Evolutionary conservation across 2,329 filamentous ascomycete genomes (phyloP).

Genomic region (Blastomyces parvus): DNA sequence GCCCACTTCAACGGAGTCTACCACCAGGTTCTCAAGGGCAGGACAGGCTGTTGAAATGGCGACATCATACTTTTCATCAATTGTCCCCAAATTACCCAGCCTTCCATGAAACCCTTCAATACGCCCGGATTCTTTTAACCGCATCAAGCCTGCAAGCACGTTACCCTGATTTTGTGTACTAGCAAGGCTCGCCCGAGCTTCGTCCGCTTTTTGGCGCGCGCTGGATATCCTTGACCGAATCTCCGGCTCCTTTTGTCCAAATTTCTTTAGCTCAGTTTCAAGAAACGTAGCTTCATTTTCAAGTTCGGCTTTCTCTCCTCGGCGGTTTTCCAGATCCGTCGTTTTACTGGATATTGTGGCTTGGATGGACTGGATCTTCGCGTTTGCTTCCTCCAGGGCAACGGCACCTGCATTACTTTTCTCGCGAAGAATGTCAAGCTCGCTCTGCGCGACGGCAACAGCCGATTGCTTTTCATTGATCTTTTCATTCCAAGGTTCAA

Average conservation of each 20-base stretch:
- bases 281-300: slow-evolving; percentile 66
- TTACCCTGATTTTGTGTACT: slow-evolving; percentile 88
- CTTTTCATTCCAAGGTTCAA: slow-evolving; percentile 95
- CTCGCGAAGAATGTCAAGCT: slow-evolving; percentile 82
- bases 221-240: slow-evolving; percentile 77
- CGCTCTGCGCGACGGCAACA: slow-evolving; percentile 89
- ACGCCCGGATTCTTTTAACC: slow-evolving; percentile 88
- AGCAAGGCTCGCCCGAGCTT: slow-evolving; percentile 81
- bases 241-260: slow-evolving; percentile 68
- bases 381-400: slow-evolving; percentile 70
- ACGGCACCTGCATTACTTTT: slow-evolving; percentile 79
- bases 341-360: slow-evolving; percentile 61
- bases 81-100: slow-evolving; percentile 85
- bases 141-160: slow-evolving; percentile 83
- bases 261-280: slow-evolving; percentile 60
- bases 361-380: slow-evolving; percentile 66
- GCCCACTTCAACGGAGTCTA: slow-evolving; percentile 88
- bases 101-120: slow-evolving; percentile 96
- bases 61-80: slow-evolving; percentile 88
- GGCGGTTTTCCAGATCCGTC: slow-evolving; percentile 64
- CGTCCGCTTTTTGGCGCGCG: slow-evolving; percentile 87
- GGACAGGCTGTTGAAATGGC: slow-evolving; percentile 97
- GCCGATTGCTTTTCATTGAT: slow-evolving; percentile 93
- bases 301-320: slow-evolving; percentile 60
- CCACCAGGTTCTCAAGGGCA: slow-evolving; percentile 88